Evolutionary conservation across 1,284 basidiomycete genomes (phyloP).

Genomic region (Malassezia caprae): DNA sequence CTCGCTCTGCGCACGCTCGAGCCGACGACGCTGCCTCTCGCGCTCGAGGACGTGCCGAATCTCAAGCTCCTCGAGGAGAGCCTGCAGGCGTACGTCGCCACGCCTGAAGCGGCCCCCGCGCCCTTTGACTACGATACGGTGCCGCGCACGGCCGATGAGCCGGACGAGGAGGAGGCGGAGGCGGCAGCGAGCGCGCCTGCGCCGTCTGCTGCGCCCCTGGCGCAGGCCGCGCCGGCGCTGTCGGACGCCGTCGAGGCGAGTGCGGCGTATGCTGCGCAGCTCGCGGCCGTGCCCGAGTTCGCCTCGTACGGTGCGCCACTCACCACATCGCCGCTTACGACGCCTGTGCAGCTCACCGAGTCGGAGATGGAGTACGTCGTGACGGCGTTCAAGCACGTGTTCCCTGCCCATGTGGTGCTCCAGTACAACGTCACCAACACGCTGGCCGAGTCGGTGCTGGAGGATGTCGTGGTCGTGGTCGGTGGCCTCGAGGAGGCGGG

Average conservation of each 20-base stretch:
- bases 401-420: constrained; percentile 77
- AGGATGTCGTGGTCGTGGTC: constrained; percentile 71
- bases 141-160: constrained; percentile 22
- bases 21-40: constrained; percentile 54
- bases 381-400: constrained; percentile 90
- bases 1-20: constrained; percentile 70
- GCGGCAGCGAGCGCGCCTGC: constrained; percentile 2
- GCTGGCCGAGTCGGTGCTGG: constrained; percentile 91
- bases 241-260: neutral
- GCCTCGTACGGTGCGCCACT: constrained; percentile 73
- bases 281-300: constrained; percentile 76
- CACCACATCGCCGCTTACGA: constrained; percentile 70
- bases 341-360: constrained; percentile 68
- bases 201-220: constrained; percentile 50
- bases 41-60: constrained; percentile 59
- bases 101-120: constrained; percentile 20
- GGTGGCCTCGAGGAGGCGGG: constrained; percentile 71
- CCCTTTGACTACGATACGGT: constrained; percentile 38
- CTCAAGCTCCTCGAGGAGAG: constrained; percentile 37
- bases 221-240: neutral
- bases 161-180: neutral
- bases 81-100: constrained; percentile 32
- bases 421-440: constrained; percentile 98
- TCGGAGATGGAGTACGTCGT: constrained; percentile 97
- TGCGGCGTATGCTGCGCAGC: constrained; percentile 69